A percentile compares a stretch with the other conserved stretches of the same genome.
Conservation (phyloP, 192 early-diverging fungal genomes). For the Gigaspora rosea region DNA sequence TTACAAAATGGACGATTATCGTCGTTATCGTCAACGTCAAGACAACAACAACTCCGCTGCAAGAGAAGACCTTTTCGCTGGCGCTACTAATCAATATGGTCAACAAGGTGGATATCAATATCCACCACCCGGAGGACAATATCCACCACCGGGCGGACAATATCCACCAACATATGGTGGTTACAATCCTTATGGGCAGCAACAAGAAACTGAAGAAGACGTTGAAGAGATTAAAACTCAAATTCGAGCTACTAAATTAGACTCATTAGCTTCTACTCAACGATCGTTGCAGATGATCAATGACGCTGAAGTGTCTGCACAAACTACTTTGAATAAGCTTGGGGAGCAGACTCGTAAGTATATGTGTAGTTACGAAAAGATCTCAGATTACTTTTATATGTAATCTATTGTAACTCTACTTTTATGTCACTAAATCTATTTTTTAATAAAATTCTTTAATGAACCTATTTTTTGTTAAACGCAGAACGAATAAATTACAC, state of each 20-base stretch:
- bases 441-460: not conserved
- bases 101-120: not conserved
- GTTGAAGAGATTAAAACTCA: conserved; percentile 61
- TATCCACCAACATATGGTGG: not conserved
- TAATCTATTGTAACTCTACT: not conserved
- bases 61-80: conserved; percentile 16
- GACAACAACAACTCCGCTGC: not conserved
- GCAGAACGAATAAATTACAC: conserved; percentile 48
- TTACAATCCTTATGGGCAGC: conserved; percentile 30
- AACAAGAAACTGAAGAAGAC: conserved; percentile 64
- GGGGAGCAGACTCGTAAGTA: conserved; percentile 64
- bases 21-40: conserved; percentile 19
- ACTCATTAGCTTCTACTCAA: conserved; percentile 67
- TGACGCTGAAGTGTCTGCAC: conserved; percentile 61
- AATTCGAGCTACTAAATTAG: conserved; percentile 62
- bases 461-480: not conserved
- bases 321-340: conserved; percentile 63
- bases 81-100: not conserved
- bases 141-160: not conserved
- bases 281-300: conserved; percentile 63
- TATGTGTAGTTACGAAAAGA: not conserved
- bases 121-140: conserved; percentile 1
- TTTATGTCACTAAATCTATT: not conserved
- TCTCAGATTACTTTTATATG: not conserved
- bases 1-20: conserved; percentile 20